Evolutionary conservation across 805 yeast species (phyloP), one percentile per base, ranked within the genome.

Genomic region (Nakazawaea pomicola): DNA sequence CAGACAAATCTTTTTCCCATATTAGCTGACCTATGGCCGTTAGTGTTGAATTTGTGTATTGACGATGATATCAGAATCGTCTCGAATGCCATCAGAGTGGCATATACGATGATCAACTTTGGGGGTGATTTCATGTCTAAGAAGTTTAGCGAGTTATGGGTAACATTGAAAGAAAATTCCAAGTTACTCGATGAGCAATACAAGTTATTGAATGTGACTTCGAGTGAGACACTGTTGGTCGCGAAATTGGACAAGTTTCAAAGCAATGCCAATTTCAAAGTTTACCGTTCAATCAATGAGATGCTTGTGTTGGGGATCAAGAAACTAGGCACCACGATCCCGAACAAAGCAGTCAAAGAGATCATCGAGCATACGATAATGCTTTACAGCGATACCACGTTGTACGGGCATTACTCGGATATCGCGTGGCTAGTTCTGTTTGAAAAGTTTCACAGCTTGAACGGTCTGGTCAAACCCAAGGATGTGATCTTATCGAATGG

Each of bases 1-100:
- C 53, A 57, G 12, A 56, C 62, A 9, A 64, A 63, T 38, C 60
- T 76, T 30, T 56, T 73, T 12, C 84, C 85, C 0, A 47, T 68
- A 1, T 62, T 72, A 4, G 76, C 79, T n/a, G 60, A 68, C 2
- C 47, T 68, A 1, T 80, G 85, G 84, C 75, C 77, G 2, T 56
- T 66, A 3, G 53, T 72, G 2, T 45, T 58, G 8, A 41, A 43
- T 24, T 30, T 45, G 15, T 37, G 38, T 18, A 19, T 15, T 27
- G 46, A 47, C 34, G 48, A 50, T 3, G 64, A 64, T 45, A 35
- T 51, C 6, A 58, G 61, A 38, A 44, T 68, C 5, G 51, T 60
- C 4, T 48, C 53, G 1, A 41, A 50, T 5, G 55, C 68, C 1
- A 31, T 67, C 3, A 53, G 54, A 4, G 55, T 60, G 1, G 41